phyloP scores from a whole-genome alignment of 2,329 filamentous ascomycete genomes.

The Fusarium annulatum region DNA sequence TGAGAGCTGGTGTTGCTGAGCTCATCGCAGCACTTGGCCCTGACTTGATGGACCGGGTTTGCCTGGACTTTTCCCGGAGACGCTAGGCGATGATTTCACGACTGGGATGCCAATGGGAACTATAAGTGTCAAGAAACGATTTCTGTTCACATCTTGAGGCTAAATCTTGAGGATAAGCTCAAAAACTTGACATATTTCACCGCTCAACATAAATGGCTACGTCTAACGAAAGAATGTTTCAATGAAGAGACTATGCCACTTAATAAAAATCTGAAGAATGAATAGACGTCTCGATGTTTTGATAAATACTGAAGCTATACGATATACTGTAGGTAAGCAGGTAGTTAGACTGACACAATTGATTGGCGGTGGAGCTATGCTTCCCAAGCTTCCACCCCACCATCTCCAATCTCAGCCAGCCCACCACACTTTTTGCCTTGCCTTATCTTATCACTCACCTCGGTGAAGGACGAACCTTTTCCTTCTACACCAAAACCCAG shows the following conservation, averaged over 20 bases:
- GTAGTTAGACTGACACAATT: neutral
- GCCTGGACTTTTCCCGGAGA: conserved; percentile 63
- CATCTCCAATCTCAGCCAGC: conserved; percentile 19
- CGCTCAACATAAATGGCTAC: neutral
- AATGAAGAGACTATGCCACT: neutral
- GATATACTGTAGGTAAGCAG: neutral
- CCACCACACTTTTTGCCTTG: conserved; percentile 40
- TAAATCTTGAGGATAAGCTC: neutral
- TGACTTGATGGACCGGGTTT: conserved; percentile 66
- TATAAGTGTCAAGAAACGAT: neutral
- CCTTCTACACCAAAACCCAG: conserved; percentile 33
- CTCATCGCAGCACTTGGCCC: conserved; percentile 73
- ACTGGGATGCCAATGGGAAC: neutral
- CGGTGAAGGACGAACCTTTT: conserved; percentile 44
- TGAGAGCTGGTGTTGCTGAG: conserved; percentile 75
- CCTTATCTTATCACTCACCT: conserved; percentile 52
- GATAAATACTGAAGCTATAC: neutral
- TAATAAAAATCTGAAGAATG: neutral
- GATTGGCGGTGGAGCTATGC: conserved; percentile 18
- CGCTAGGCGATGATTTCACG: neutral
- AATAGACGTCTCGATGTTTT: neutral
- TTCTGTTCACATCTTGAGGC: neutral
- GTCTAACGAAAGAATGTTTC: neutral
- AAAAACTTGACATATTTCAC: neutral
- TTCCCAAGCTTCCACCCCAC: conserved; percentile 38